Conservation (phyloP, 371 early-diverging fungal species). For the Dichotomocladium elegans region DNA sequence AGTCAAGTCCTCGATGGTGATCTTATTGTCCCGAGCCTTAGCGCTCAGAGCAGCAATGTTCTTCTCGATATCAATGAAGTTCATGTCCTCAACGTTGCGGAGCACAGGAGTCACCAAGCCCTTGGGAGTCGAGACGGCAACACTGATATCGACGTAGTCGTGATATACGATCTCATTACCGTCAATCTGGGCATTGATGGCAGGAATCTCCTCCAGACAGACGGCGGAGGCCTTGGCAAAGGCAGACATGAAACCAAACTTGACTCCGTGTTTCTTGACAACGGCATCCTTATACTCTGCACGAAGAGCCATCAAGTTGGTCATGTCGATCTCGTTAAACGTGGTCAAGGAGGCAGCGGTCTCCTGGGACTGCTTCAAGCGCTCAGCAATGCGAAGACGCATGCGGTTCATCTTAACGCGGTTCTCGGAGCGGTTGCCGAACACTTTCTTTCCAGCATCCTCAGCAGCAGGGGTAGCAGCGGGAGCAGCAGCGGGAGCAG, state of each 20-base stretch:
- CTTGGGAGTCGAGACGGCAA: constrained; percentile 98
- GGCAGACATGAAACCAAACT: constrained; percentile 97
- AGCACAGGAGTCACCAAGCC: constrained; percentile 97
- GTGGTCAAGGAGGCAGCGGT: constrained; percentile 96
- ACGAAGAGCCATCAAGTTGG: constrained; percentile 85
- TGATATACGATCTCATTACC: constrained; percentile 84
- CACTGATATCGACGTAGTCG: constrained; percentile 93
- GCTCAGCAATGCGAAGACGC: constrained; percentile 90
- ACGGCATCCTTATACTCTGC: constrained; percentile 91
- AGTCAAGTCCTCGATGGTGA: constrained; percentile 94
- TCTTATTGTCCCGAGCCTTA: constrained; percentile 93
- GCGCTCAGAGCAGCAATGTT: constrained; percentile 82
- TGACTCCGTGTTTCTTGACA: constrained; percentile 91
- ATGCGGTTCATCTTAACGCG: constrained; percentile 97
- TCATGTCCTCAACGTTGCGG: constrained; percentile 85
- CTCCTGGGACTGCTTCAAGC: constrained; percentile 96
- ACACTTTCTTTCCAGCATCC: constrained; percentile 20
- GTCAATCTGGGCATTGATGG: constrained; percentile 92
- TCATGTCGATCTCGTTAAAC: constrained; percentile 98
- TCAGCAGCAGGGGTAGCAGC: constrained; percentile 11
- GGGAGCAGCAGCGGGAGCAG: constrained; percentile 20
- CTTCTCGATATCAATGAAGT: constrained; percentile 88
- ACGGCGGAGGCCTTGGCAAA: constrained; percentile 88
- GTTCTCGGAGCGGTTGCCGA: constrained; percentile 54
- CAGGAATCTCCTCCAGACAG: constrained; percentile 86